Conservation (phyloP, 2,329 filamentous ascomycete species). For the Zymoseptoria ardabiliae region DNA sequence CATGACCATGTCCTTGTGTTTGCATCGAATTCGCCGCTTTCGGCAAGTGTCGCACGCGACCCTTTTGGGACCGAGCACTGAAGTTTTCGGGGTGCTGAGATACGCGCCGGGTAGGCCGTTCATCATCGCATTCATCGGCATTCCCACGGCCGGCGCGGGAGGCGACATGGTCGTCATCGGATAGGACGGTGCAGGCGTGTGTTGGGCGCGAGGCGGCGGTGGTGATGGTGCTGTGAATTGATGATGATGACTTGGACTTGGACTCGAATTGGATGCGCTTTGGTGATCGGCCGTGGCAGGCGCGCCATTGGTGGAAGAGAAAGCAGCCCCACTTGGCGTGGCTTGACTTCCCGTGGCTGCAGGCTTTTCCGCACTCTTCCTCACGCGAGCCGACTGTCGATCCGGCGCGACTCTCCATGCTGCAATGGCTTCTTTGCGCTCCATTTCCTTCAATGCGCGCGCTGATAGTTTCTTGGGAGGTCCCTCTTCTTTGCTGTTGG, state of each 20-base stretch:
- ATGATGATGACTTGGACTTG: slow-evolving; percentile 20
- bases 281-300: neutral
- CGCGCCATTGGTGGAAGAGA: slow-evolving; percentile 10
- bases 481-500: slow-evolving; percentile 41
- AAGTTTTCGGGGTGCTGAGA: slow-evolving; percentile 47
- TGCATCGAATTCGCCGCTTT: slow-evolving; percentile 55
- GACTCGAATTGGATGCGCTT: slow-evolving; percentile 9
- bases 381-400: slow-evolving; percentile 38
- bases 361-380: slow-evolving; percentile 14
- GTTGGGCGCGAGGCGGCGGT: slow-evolving; percentile 15
- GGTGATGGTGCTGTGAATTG: slow-evolving; percentile 10
- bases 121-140: slow-evolving; percentile 24
- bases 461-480: slow-evolving; percentile 49
- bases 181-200: slow-evolving; percentile 14
- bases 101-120: slow-evolving; percentile 20
- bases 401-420: slow-evolving; percentile 38
- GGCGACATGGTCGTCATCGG: slow-evolving; percentile 18
- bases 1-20: slow-evolving; percentile 51
- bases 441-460: slow-evolving; percentile 48
- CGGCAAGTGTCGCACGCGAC: slow-evolving; percentile 57
- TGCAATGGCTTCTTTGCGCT: slow-evolving; percentile 44
- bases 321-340: slow-evolving; percentile 3
- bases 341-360: slow-evolving; percentile 1
- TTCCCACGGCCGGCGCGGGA: slow-evolving; percentile 12
- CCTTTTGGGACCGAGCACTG: slow-evolving; percentile 52